phyloP scores from a whole-genome alignment of 371 early-diverging fungal species.

The Mucor indicus region DNA sequence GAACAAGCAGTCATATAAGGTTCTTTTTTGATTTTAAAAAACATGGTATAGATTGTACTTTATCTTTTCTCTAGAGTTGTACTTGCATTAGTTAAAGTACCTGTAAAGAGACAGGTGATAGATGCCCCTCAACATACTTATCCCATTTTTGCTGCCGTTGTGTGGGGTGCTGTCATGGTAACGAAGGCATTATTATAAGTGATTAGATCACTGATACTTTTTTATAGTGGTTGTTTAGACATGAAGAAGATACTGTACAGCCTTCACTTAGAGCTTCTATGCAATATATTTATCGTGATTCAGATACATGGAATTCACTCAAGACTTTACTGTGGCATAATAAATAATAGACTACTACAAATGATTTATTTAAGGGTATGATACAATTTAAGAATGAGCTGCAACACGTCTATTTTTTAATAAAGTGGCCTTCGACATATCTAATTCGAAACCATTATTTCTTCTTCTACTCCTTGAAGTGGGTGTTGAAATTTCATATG shows the following conservation, averaged over 20 bases:
- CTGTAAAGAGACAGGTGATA: conserved; percentile 67
- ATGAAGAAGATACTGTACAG: conserved; percentile 88
- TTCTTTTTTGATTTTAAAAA: neutral
- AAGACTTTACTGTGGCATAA: conserved; percentile 86
- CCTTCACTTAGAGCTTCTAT: conserved; percentile 90
- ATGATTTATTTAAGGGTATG: neutral
- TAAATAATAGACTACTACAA: conserved; percentile 48
- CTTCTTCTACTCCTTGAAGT: conserved; percentile 30
- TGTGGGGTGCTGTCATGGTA: conserved; percentile 94
- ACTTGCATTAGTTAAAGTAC: conserved; percentile 83
- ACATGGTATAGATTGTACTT: conserved; percentile 74
- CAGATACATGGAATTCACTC: conserved; percentile 76
- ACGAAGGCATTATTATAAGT: neutral
- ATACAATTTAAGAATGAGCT: neutral
- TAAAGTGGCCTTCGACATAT: conserved; percentile 48
- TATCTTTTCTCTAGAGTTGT: conserved; percentile 92
- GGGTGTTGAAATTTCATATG: conserved; percentile 10
- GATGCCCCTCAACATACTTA: conserved; percentile 79
- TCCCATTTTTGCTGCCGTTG: conserved; percentile 90
- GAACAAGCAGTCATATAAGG: too few relatives aligned
- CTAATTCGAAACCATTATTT: conserved; percentile 45
- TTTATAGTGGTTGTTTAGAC: conserved; percentile 72
- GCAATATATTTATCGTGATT: conserved; percentile 90
- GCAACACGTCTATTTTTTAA: conserved; percentile 36
- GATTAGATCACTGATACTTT: neutral